Evolutionary conservation across 2,329 filamentous ascomycete genomes (phyloP), one percentile per base, ranked within the genome.

Genomic region (Arthrinium phaeospermum): DNA sequence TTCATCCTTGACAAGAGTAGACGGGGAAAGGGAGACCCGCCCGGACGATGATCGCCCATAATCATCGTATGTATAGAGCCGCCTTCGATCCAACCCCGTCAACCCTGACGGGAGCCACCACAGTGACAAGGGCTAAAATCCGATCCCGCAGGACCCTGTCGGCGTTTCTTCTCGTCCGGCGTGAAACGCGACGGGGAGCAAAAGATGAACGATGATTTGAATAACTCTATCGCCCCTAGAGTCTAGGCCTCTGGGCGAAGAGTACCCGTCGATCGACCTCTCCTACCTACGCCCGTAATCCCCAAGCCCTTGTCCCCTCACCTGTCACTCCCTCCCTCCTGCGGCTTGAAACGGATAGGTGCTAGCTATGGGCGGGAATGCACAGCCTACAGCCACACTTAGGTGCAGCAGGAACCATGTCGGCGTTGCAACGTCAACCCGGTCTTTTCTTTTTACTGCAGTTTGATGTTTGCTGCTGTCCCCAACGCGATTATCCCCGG

Each of bases 331-430:
- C 37, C 37, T 10, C 37, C 37, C 6, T 61, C 30, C 22, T 61
- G 16, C 53, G 53, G 22, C 57, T 64, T 64, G 57, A 64, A 64
- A 64, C 57, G 34, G 34, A 64, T 13, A n/a, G n/a, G 34, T 64
- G 57, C 57, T 64, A 41, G 34, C 10, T n/a, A 61, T 61, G 53
- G 53, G 53, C 53, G 53, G 53, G 53, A 61, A 37, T 61, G 30
- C 57, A 34, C 57, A 41, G 34, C 57, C n/a, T 64, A 64, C 57
- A 64, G 57, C 57, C 57, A 64, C 57, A 64, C 57, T 41, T 41
- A 41, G 57, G 57, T 64, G 57, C 57, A 24, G 57, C 57, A 64
- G 57, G 57, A 64, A 41, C 34, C 57, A 41, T 64, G 57, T 41
- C 57, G 34, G 30, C 57, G 22, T 64, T 64, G 34, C 57, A 64